Conservation (phyloP, 2,329 filamentous ascomycete genomes). For the Talaromyces sp. region DNA sequence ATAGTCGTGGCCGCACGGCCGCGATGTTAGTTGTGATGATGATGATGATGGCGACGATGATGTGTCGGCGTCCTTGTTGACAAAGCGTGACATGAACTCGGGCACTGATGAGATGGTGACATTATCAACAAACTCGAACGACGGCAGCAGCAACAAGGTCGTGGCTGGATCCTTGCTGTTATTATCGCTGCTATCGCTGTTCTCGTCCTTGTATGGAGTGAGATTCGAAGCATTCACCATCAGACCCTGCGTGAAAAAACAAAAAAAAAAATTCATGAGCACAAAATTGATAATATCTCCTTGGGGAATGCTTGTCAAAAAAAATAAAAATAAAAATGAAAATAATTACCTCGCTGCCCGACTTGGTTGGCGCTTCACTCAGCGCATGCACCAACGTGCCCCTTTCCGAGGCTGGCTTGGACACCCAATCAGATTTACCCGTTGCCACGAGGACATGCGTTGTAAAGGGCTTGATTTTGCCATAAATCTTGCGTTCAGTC, state of each 20-base stretch:
- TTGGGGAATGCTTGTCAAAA: not conserved
- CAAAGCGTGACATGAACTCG: conserved; percentile 59
- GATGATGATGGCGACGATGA: conserved; percentile 13
- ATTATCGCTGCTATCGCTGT: conserved; percentile 4
- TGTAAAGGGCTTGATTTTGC: conserved; percentile 30
- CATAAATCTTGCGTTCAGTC: conserved; percentile 24
- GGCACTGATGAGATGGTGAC: conserved; percentile 63
- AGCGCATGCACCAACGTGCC: conserved; percentile 49
- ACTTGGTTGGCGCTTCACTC: conserved; percentile 45
- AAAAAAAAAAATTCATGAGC: not conserved
- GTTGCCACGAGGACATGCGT: conserved; percentile 34
- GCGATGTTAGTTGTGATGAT: conserved; percentile 36
- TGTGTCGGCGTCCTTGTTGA: conserved; percentile 30
- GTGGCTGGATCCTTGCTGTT: conserved; percentile 46
- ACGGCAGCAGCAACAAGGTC: conserved; percentile 71
- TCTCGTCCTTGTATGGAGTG: conserved; percentile 13
- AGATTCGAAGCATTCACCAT: conserved; percentile 35
- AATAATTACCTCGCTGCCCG: conserved; percentile 49
- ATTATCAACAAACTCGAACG: conserved; percentile 73
- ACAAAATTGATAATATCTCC: not conserved
- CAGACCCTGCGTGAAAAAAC: conserved; percentile 18
- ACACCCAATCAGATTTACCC: conserved; percentile 32
- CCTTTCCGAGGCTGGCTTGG: conserved; percentile 27
- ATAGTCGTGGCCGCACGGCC: conserved; percentile 70
- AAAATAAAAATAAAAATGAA: no score